Percentiles rank a stretch among this genome's conserved stretches.
Conservation (phyloP, 257 asterid genomes). For the Primulina eburnea region DNA sequence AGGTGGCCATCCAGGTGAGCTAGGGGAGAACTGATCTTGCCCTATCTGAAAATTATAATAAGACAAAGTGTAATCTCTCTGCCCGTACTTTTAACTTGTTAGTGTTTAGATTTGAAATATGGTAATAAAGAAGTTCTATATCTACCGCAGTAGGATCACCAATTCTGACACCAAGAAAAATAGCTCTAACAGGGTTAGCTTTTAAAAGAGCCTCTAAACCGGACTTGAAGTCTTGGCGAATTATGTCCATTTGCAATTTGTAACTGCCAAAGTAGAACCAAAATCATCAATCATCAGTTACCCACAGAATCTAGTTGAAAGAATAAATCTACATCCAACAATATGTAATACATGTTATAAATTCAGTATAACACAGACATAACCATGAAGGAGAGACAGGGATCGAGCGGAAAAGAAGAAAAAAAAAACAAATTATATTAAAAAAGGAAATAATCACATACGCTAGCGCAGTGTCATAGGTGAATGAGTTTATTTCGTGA, state of each 20-base stretch:
- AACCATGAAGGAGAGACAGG: background rate
- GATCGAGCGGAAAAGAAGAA: background rate
- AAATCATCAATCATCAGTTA: slow-evolving; percentile 22
- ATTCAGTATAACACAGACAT: background rate
- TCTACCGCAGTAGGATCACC: slow-evolving; percentile 97
- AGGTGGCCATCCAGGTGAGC: slow-evolving; percentile 97
- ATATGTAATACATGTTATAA: background rate
- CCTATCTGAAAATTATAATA: slow-evolving; percentile 61
- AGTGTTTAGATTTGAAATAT: slow-evolving; percentile 14
- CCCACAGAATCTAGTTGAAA: slow-evolving; percentile 5
- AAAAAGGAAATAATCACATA: slow-evolving; percentile 29
- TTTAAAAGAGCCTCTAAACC: slow-evolving; percentile 82
- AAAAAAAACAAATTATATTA: slow-evolving; percentile 1
- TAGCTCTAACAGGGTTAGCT: slow-evolving; percentile 73
- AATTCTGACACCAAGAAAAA: slow-evolving; percentile 90
- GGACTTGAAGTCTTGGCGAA: slow-evolving; percentile 82
- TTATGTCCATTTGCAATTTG: slow-evolving; percentile 74
- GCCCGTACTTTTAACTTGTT: slow-evolving; percentile 2
- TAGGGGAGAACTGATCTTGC: slow-evolving; percentile 92
- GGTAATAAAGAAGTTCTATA: slow-evolving; percentile 14
- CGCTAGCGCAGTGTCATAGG: slow-evolving; percentile 69
- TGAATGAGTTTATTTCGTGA: slow-evolving; percentile 90
- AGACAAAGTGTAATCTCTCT: background rate
- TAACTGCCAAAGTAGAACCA: slow-evolving; percentile 50
- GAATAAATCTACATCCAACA: background rate